A percentile compares a stretch with the other conserved stretches of the same genome.
Conservation (phyloP, 345 rosid species). For the Pistacia vera region DNA sequence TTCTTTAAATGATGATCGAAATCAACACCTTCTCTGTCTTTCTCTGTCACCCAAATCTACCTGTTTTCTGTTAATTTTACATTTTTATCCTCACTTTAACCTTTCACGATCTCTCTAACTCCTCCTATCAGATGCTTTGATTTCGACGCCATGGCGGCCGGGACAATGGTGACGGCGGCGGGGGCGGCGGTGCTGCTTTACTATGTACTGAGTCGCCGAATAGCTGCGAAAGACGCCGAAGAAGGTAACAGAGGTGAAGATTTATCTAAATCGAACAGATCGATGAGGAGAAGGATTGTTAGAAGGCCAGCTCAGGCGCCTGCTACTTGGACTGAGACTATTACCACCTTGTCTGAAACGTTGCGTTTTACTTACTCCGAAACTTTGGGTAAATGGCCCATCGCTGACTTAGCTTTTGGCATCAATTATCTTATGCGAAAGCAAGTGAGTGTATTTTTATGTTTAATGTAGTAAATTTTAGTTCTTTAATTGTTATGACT, state of each 20-base stretch:
- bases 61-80: background rate
- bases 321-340: conserved; percentile 90
- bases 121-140: background rate
- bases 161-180: conserved; percentile 86
- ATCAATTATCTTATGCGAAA: conserved; percentile 87
- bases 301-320: conserved; percentile 94
- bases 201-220: conserved; percentile 57
- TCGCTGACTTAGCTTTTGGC: conserved; percentile 95
- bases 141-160: conserved; percentile 67
- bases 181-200: conserved; percentile 77
- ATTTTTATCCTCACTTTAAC: background rate
- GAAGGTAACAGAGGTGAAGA: conserved; percentile 41
- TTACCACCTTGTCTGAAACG: conserved; percentile 84
- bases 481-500: background rate
- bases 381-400: conserved; percentile 98
- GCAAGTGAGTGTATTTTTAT: conserved; percentile 52
- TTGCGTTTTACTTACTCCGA: conserved; percentile 89
- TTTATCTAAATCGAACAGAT: conserved; percentile 63
- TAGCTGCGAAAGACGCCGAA: conserved; percentile 39
- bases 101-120: background rate
- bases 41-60: background rate
- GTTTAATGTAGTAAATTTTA: background rate
- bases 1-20: background rate
- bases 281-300: conserved; percentile 62
- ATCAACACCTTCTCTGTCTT: background rate